Evolutionary conservation across 495 filamentous ascomycete species (phyloP).

Genomic region (Xylaria curta): DNA sequence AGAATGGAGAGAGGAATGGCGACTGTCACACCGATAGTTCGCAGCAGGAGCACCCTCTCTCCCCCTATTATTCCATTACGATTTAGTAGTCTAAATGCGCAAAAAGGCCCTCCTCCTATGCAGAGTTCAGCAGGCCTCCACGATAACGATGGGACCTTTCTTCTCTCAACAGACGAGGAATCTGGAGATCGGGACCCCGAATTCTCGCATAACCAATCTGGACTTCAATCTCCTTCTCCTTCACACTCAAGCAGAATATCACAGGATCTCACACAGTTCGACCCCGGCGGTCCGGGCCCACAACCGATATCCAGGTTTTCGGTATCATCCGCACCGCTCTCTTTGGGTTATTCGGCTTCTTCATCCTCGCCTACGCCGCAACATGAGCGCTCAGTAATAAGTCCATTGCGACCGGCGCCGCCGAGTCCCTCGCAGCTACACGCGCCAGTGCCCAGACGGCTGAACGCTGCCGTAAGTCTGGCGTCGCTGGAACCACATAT

Average conservation of each 20-base stretch:
- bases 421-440: not conserved
- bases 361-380: slow-evolving; percentile 1
- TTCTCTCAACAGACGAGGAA: not conserved
- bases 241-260: slow-evolving; percentile 10
- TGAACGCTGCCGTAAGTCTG: not conserved
- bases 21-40: not conserved
- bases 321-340: slow-evolving; percentile 2
- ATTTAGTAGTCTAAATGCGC: slow-evolving; percentile 9
- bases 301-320: slow-evolving; percentile 18
- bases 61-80: slow-evolving; percentile 6
- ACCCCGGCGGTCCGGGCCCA: not conserved
- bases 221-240: not conserved
- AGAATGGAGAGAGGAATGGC: not conserved
- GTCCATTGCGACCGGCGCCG: slow-evolving; percentile 3
- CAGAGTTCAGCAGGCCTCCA: not conserved
- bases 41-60: not conserved
- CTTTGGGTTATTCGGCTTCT: slow-evolving; percentile 2
- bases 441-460: slow-evolving; percentile 9
- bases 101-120: not conserved
- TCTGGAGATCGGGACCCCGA: not conserved
- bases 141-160: slow-evolving; percentile 5
- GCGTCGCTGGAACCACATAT: not conserved
- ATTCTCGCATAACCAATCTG: not conserved
- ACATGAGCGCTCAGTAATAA: not conserved
- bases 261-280: slow-evolving; percentile 19